Evolutionary conservation across 345 rosid genomes (phyloP), one percentile per base, ranked within the genome.

Genomic region (Gossypioides kirkii): DNA sequence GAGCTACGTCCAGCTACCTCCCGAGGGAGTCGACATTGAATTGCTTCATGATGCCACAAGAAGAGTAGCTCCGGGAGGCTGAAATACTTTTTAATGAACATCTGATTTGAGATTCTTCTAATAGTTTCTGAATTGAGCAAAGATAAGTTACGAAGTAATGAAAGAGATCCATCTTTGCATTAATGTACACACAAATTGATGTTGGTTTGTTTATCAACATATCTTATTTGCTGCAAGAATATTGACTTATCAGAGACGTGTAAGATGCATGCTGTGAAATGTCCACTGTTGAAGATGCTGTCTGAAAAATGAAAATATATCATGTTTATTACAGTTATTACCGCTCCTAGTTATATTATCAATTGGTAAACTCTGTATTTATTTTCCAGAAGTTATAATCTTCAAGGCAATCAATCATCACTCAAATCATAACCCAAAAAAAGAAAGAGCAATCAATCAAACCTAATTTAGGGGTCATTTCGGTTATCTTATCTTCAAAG

Each of bases 61-160:
- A 85, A 91, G 99, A 86, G 99, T 93, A 82, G 99, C 99, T 75
- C 90, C 98, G 26, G 97, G 99, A 46, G 98, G 98, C 76, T 96
- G 84, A 80, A 47, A 55, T 45, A 36, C 41, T 16, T 47, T 53
- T 38, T 16, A 62, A 47, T 65, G 64, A 65, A 66, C 68, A 45
- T 80, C 43, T 17, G 53, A 65, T 73, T 55, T 67, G 23, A 55
- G 72, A 66, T 67, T 53, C 46, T 74, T 71, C 42, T 52, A 71
- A 75, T 61, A 63, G 66, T 38, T 74, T 80, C 82, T 64, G 18
- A 23, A 47, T 61, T 74, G 42, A 75, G 62, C 78, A 76, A 69
- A 73, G 68, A 61, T 49, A 8, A 32, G 63, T 52, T 64, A 72
- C 47, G 42, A 42, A 63, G 10, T 42, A 13, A 76, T 61, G 52